phyloP scores from a whole-genome alignment of 331 rosid species.

The Dryas integrifolia region DNA sequence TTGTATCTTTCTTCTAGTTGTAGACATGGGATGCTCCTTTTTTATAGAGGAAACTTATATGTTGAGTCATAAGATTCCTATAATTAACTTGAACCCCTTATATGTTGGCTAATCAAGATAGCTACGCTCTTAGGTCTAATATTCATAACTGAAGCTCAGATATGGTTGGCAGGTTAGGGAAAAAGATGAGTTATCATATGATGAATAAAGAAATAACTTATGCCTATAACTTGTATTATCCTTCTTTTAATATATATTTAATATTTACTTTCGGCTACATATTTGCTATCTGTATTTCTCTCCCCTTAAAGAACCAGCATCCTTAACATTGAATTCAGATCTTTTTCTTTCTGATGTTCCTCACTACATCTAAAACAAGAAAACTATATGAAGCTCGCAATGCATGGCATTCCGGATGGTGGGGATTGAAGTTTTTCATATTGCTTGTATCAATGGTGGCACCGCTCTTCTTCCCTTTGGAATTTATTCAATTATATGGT shows the following conservation, averaged over 20 bases:
- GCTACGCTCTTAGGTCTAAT: too few species aligned
- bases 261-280: neutral
- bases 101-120: too few species aligned
- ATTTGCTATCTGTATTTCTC: neutral
- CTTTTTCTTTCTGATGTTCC: constrained; percentile 74
- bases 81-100: too few species aligned
- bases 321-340: constrained; percentile 67
- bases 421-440: constrained; percentile 56
- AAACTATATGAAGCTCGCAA: constrained; percentile 55
- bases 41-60: too few species aligned
- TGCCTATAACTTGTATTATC: neutral
- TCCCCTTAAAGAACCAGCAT: neutral
- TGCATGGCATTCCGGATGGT: constrained; percentile 81
- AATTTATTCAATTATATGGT: constrained; percentile 67
- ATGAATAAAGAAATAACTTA: neutral
- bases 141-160: too few species aligned
- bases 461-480: constrained; percentile 60
- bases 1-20: constrained; percentile 53
- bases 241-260: neutral
- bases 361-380: constrained; percentile 59
- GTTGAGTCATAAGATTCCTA: too few species aligned
- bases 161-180: neutral
- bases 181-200: too few species aligned
- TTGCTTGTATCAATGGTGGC: constrained; percentile 55
- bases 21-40: neutral